Percentiles rank a stretch among this genome's conserved stretches.
Evolutionary conservation across 441 rosid species (phyloP).

Genomic region (Populus trichocarpa): DNA sequence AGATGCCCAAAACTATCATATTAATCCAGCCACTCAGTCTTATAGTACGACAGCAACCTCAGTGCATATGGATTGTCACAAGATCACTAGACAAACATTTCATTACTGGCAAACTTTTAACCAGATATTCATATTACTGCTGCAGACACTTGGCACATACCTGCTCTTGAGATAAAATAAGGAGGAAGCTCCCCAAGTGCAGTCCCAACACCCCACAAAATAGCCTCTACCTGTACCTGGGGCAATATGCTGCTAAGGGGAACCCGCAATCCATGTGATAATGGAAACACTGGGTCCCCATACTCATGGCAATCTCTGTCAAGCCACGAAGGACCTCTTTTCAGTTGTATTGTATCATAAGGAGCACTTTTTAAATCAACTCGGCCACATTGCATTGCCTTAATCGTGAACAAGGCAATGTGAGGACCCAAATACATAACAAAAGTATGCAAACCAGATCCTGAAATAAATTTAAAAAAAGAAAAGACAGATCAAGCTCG

Average conservation of each 20-base stretch:
- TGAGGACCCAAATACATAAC: conserved; percentile 98
- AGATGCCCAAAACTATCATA: background rate
- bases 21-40: background rate
- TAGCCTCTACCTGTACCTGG: conserved; percentile 78
- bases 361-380: conserved; percentile 84
- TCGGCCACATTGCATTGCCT: conserved; percentile 95
- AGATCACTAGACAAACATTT: background rate
- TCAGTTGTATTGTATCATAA: conserved; percentile 89
- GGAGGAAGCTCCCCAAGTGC: conserved; percentile 99
- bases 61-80: background rate
- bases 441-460: conserved; percentile 98
- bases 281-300: conserved; percentile 68
- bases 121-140: background rate
- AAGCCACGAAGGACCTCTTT: conserved; percentile 90
- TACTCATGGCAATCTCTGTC: conserved; percentile 80
- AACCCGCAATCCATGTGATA: conserved; percentile 58
- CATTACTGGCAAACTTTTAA: background rate
- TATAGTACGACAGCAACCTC: background rate
- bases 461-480: conserved; percentile 33
- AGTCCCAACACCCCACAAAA: conserved; percentile 94
- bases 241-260: conserved; percentile 84
- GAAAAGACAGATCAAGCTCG: background rate
- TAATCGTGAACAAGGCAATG: conserved; percentile 82
- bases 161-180: conserved; percentile 94
- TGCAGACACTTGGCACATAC: conserved; percentile 28